Base-by-base conservation (phyloP, 163 green algal species). In the Chlamydomonas reinhardtii region DNA sequence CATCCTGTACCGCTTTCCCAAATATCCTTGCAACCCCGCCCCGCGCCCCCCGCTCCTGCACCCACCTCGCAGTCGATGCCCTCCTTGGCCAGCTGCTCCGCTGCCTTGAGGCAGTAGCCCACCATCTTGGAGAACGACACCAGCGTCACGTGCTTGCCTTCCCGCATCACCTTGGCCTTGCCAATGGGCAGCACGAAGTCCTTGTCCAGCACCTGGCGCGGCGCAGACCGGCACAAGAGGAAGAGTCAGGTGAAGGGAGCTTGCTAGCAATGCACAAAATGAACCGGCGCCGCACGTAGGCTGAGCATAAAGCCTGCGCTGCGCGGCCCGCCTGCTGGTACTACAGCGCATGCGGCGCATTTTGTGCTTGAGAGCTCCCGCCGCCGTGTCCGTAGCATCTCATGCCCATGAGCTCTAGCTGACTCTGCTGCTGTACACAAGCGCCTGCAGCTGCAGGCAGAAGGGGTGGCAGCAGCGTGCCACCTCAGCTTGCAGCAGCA, bases 161-260 rank as follows among this genome's bases (percentile, higher is more conserved):
- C 93, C 27, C 93, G 83, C 80, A 80, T 79, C 32, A 86, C 62
- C 92, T 99, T 99, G 87, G 97, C 97, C 91, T 99, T 99, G 83
- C 98, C 97, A 75, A 99, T 99, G 66, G 98, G 98, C 82, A 99
- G 77, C 32, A 92, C 80, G 79, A 99, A 99, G 92, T 99, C 97
- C 80, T 97, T 96, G 88, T 97, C 94, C 76, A 99, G 85, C 0
- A 96, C 93, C 84, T 97, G 90, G 1, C 92, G 15, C 20, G 88
- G 8, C 39, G 39, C 5, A 48, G 5, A 48, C 39, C 39, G 39
- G 39, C 29, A 86, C 73, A 20, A 39, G 25, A 16, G 75, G 61
- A 37, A 16, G 22, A 97, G n/a, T n/a, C n/a, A n/a, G n/a, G n/a
- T n/a, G n/a, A n/a, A n/a, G n/a, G n/a, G n/a, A n/a, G n/a, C n/a